phyloP scores from a whole-genome alignment of 2,329 filamentous ascomycete species.

The Phyllosticta citriasiana region DNA sequence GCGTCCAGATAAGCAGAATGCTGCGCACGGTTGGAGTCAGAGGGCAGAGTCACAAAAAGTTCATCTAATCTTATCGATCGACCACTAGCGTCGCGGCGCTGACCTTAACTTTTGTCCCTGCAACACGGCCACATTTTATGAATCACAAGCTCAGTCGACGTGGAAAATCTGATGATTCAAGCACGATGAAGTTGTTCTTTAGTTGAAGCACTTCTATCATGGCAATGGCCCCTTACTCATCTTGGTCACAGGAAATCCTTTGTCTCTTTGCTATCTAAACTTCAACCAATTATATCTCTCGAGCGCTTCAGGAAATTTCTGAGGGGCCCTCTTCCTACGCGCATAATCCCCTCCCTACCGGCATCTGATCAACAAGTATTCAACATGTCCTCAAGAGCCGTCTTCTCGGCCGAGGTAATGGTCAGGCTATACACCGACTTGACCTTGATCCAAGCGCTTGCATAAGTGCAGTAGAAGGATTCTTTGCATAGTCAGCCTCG shows the following conservation, averaged over 20 bases:
- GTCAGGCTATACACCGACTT: conserved; percentile 63
- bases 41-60: conserved; percentile 9
- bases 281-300: not conserved
- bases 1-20: not conserved
- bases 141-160: too few species aligned
- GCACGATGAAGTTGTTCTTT: too few species aligned
- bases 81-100: not conserved
- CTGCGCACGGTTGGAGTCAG: conserved; percentile 7
- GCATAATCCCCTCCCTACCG: too few species aligned
- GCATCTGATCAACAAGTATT: conserved; percentile 44
- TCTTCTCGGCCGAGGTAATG: conserved; percentile 63
- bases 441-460: conserved; percentile 65
- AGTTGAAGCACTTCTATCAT: too few species aligned
- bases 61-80: conserved; percentile 8
- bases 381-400: conserved; percentile 55
- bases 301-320: too few species aligned
- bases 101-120: not conserved
- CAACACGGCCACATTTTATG: too few species aligned
- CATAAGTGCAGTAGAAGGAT: conserved; percentile 69
- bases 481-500: conserved; percentile 20
- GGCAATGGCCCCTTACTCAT: too few species aligned
- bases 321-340: too few species aligned
- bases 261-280: not conserved
- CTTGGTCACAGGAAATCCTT: too few species aligned
- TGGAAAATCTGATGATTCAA: too few species aligned